phyloP scores from a whole-genome alignment of 768 basidiomycete species.

The Lyophyllum semitale region DNA sequence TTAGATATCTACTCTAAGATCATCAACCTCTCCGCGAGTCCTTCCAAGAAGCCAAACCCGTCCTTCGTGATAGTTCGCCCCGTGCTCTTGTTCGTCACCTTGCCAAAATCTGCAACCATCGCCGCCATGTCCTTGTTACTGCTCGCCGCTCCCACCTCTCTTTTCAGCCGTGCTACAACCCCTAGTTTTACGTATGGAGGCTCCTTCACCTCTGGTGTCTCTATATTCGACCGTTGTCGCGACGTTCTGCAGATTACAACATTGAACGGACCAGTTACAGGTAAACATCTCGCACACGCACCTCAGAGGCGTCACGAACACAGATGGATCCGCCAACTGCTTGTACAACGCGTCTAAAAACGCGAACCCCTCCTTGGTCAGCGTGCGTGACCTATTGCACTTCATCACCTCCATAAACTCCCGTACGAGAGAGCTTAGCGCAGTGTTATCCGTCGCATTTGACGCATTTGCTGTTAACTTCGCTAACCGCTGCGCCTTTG shows the following conservation, averaged over 20 bases:
- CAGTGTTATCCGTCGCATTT: conserved; percentile 52
- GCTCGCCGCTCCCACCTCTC: conserved; percentile 51
- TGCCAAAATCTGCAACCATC: conserved; percentile 72
- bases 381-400: conserved; percentile 62
- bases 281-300: conserved; percentile 26
- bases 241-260: conserved; percentile 11
- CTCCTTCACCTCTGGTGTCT: conserved; percentile 40
- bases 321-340: conserved; percentile 70
- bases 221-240: conserved; percentile 37
- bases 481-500: conserved; percentile 57
- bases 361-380: conserved; percentile 70
- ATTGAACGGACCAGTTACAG: conserved; percentile 1
- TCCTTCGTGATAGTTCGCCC: conserved; percentile 80
- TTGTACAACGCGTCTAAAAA: conserved; percentile 73
- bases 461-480: conserved; percentile 45
- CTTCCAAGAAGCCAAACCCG: conserved; percentile 69
- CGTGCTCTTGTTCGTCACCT: conserved; percentile 65
- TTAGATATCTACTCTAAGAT: conserved; percentile 27
- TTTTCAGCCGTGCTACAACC: conserved; percentile 57
- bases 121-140: conserved; percentile 59
- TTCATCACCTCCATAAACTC: conserved; percentile 68
- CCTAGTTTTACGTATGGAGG: conserved; percentile 58
- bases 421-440: conserved; percentile 53
- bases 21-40: conserved; percentile 54
- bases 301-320: conserved; percentile 58